phyloP scores from a whole-genome alignment of 306 rosid species.

The Rosa rugosa region DNA sequence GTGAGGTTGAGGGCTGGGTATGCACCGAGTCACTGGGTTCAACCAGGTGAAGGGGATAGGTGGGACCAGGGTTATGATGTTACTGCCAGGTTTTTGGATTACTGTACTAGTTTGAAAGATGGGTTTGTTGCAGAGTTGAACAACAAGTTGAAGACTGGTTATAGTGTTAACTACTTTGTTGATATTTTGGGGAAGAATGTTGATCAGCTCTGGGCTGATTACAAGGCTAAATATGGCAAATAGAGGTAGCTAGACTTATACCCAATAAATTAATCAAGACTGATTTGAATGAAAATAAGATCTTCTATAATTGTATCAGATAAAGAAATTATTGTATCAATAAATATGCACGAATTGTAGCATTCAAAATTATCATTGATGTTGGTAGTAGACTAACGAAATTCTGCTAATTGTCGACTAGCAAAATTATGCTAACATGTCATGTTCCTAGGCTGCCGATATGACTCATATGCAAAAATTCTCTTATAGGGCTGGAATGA shows the following conservation, averaged over 20 bases:
- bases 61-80: conserved; percentile 45
- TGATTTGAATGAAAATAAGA: background rate
- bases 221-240: conserved; percentile 39
- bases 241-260: background rate
- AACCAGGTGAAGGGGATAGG: conserved; percentile 27
- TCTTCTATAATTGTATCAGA: background rate
- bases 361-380: background rate
- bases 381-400: background rate
- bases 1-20: conserved; percentile 45
- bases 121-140: conserved; percentile 57
- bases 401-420: too few species aligned
- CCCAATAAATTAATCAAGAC: background rate
- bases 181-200: conserved; percentile 45
- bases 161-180: conserved; percentile 33
- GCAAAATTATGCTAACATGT: background rate
- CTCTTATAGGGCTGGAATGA: too few species aligned
- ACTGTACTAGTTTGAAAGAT: conserved; percentile 32
- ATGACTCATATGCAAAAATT: too few species aligned
- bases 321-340: background rate
- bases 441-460: background rate
- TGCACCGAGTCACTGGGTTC: conserved; percentile 33
- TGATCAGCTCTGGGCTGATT: conserved; percentile 51
- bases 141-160: conserved; percentile 36
- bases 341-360: background rate
- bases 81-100: conserved; percentile 46